These are phyloP conservation scores for Neodidymelliopsis sp. DNA, from an alignment of 2,329 filamentous ascomycete genomes.

Conservation along the genomic window DNA sequence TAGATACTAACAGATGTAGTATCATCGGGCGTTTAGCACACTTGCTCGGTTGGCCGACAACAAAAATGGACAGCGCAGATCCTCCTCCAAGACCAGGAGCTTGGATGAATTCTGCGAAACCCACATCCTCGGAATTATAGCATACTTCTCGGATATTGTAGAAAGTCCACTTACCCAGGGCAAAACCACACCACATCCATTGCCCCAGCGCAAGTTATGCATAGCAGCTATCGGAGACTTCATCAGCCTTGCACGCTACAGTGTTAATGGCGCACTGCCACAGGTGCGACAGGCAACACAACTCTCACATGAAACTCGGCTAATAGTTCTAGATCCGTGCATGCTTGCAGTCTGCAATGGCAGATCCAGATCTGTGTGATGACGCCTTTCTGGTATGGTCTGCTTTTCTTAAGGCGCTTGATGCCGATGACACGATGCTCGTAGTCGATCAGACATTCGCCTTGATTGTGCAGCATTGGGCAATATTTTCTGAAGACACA, in stretches of 20 bases:
- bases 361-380: conserved; percentile 76
- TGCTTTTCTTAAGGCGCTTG: conserved; percentile 74
- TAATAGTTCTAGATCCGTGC: conserved; percentile 74
- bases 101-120: conserved; percentile 79
- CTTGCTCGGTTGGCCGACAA: conserved; percentile 58
- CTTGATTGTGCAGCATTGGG: conserved; percentile 84
- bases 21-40: conserved; percentile 59
- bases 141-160: conserved; percentile 78
- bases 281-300: too few relatives aligned
- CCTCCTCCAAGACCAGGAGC: conserved; percentile 60
- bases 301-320: conserved; percentile 9
- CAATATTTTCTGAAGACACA: conserved; percentile 66
- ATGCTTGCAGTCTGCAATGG: conserved; percentile 85
- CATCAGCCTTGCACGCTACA: conserved; percentile 75
- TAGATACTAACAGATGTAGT: conserved; percentile 31
- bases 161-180: conserved; percentile 65
- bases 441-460: conserved; percentile 91
- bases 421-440: conserved; percentile 76
- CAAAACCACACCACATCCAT: conserved; percentile 58
- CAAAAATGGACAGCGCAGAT: conserved; percentile 55
- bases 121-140: conserved; percentile 86
- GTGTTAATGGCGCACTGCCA: conserved; percentile 80
- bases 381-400: conserved; percentile 86
- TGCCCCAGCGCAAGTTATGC: conserved; percentile 75
- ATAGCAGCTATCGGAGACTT: conserved; percentile 88